Base-by-base conservation (phyloP, 140 eudicot genomes). In the Flaveria floridana region DNA sequence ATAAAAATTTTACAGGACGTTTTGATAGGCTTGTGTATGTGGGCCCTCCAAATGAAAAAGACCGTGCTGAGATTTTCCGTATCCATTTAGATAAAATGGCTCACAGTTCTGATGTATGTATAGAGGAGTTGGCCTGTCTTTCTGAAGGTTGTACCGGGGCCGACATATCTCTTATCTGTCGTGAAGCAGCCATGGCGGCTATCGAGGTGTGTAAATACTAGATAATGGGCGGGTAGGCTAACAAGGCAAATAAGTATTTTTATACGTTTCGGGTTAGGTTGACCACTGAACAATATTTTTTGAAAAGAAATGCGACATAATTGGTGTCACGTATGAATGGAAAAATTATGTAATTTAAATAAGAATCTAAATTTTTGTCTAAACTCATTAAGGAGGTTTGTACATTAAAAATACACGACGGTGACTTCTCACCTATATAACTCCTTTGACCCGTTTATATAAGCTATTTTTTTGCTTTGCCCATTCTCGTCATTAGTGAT, bases 81-180 rank as follows among this genome's bases (percentile, higher is more conserved):
- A 77, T 95, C 47, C 99, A 91, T 79, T 79, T 95, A 85, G 80
- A 84, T 34, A 81, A 81, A 70, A 91, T 81, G 88, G 82, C 85
- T 26, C 91, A 89, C 77, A 82, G 84, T 86, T 78, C 91, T 48
- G 91, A 87, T 76, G 95, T 95, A 59, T 86, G 82, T 76, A 23
- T 84, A 39, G 81, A 83, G 71, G 89, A 90, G 80, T 87, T 95
- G 66, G 88, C 97, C 61, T 75, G 23, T 80, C 84, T 86, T 14
- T 82, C 99, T 59, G 90, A 89, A 79, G 97, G 97, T 70, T 91
- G 78, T 76, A 91, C 96, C 1, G 99, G 99, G 63, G 99, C 99
- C 53, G 97, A 91, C 77, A 91, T 95, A 64, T 88, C 88, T 26
- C 83, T 76, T 52, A 84, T 91, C 12, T 95, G 99, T 76, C 85